Conservation (phyloP, 1,284 basidiomycete genomes). For the Naganishia sp. region DNA sequence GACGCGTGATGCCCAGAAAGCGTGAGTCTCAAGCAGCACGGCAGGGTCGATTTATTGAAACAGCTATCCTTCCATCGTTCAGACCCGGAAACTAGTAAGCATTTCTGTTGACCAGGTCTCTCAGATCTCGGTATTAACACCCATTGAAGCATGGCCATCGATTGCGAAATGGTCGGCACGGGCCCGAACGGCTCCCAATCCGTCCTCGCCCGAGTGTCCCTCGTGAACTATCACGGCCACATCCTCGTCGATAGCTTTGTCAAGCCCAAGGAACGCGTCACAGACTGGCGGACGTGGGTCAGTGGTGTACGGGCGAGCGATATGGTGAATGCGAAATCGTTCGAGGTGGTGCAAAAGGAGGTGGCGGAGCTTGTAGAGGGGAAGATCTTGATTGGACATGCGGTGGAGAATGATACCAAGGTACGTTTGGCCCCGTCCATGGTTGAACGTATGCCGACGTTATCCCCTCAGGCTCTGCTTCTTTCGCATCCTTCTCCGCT, state of each 20-base stretch:
- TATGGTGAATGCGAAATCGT: slow-evolving; percentile 75
- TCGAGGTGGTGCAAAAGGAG: slow-evolving; percentile 75
- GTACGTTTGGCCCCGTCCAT: slow-evolving; percentile 52
- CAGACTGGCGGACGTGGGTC: slow-evolving; percentile 90
- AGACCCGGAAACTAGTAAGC: slow-evolving; percentile 32
- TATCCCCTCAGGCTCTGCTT: slow-evolving; percentile 66
- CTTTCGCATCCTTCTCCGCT: slow-evolving; percentile 81
- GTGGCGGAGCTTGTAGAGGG: slow-evolving; percentile 79
- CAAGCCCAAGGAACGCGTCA: slow-evolving; percentile 79
- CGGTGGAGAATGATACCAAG: slow-evolving; percentile 87
- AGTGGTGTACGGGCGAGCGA: slow-evolving; percentile 81
- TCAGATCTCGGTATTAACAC: not conserved
- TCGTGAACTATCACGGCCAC: slow-evolving; percentile 87
- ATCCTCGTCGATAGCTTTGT: slow-evolving; percentile 85
- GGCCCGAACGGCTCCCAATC: slow-evolving; percentile 78
- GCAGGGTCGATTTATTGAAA: not conserved
- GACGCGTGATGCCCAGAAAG: slow-evolving; percentile 23
- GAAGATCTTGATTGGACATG: slow-evolving; percentile 88
- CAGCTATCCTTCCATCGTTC: not conserved
- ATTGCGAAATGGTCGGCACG: slow-evolving; percentile 98
- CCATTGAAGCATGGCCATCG: slow-evolving; percentile 63
- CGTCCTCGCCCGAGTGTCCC: slow-evolving; percentile 81
- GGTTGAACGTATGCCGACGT: not conserved
- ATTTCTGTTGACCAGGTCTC: not conserved
- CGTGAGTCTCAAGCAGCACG: slow-evolving; percentile 7